These are phyloP conservation scores for Cyclocybe aegerita DNA, from an alignment of 768 basidiomycete genomes.

Conservation along the genomic window DNA sequence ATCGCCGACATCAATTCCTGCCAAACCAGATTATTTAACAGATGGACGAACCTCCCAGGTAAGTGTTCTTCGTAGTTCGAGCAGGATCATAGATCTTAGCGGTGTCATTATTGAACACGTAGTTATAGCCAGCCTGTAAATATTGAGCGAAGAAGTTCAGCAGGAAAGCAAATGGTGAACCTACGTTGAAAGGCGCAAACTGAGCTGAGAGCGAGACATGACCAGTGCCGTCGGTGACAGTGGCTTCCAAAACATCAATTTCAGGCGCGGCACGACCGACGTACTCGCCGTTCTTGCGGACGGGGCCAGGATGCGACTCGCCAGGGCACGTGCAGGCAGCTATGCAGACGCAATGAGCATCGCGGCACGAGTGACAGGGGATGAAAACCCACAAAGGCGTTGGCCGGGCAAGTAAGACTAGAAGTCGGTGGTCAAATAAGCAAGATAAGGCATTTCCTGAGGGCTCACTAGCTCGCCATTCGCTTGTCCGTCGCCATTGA, in stretches of 20 bases:
- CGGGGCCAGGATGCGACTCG: conserved; percentile 42
- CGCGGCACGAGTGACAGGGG: not conserved
- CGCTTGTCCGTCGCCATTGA: conserved; percentile 38
- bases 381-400: conserved; percentile 27
- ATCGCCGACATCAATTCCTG: too few species aligned
- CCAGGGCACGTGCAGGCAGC: conserved; percentile 42
- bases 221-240: conserved; percentile 28
- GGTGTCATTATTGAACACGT: conserved; percentile 46
- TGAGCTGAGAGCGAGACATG: conserved; percentile 49
- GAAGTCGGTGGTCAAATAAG: not conserved
- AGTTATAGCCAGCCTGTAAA: conserved; percentile 50
- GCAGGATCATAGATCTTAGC: conserved; percentile 45
- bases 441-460: not conserved
- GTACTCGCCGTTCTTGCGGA: conserved; percentile 48
- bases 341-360: conserved; percentile 4
- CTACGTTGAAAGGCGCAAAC: conserved; percentile 59
- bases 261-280: conserved; percentile 69
- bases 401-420: conserved; percentile 73
- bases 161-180: conserved; percentile 29
- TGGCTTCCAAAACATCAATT: conserved; percentile 70
- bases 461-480: conserved; percentile 46
- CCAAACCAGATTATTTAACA: too few species aligned
- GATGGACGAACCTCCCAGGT: conserved; percentile 54
- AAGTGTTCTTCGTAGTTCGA: conserved; percentile 49
- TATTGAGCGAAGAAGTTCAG: conserved; percentile 19